Conservation (phyloP, 495 filamentous ascomycete species). For the Clohesyomyces aquaticus region DNA sequence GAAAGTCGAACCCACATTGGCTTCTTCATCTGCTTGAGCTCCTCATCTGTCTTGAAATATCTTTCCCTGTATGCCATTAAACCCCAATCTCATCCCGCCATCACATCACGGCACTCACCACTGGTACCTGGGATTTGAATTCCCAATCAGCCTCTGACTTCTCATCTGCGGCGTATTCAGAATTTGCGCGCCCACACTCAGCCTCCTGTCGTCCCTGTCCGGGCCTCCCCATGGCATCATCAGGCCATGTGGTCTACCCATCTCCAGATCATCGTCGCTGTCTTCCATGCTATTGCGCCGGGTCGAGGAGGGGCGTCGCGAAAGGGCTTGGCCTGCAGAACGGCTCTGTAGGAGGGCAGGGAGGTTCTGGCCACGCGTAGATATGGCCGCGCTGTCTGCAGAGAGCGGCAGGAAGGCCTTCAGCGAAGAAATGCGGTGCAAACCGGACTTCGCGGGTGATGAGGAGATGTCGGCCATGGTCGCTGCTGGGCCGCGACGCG, state of each 20-base stretch:
- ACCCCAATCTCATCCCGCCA: not conserved
- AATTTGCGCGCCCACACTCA: conserved; percentile 49
- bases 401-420: conserved; percentile 47
- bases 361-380: conserved; percentile 46
- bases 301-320: conserved; percentile 27
- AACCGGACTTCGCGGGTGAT: conserved; percentile 10
- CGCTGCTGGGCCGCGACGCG: not conserved
- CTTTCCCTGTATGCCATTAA: conserved; percentile 51
- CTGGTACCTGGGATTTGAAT: conserved; percentile 71
- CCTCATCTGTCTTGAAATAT: conserved; percentile 71
- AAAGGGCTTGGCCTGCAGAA: not conserved
- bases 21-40: conserved; percentile 67
- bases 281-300: conserved; percentile 18
- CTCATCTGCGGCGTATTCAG: conserved; percentile 73
- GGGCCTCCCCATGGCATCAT: conserved; percentile 23
- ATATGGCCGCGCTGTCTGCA: conserved; percentile 33
- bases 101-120: conserved; percentile 49
- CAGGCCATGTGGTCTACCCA: conserved; percentile 10
- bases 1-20: conserved; percentile 50
- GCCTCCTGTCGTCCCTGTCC: conserved; percentile 38
- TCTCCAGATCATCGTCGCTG: conserved; percentile 35
- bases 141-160: conserved; percentile 76
- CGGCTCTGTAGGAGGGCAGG: conserved; percentile 34
- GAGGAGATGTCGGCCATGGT: conserved; percentile 12
- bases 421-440: conserved; percentile 42